Percentiles rank a stretch among this genome's conserved stretches.
Conservation (phyloP, 176 grass and related monocot species). For the Carex parvula region DNA sequence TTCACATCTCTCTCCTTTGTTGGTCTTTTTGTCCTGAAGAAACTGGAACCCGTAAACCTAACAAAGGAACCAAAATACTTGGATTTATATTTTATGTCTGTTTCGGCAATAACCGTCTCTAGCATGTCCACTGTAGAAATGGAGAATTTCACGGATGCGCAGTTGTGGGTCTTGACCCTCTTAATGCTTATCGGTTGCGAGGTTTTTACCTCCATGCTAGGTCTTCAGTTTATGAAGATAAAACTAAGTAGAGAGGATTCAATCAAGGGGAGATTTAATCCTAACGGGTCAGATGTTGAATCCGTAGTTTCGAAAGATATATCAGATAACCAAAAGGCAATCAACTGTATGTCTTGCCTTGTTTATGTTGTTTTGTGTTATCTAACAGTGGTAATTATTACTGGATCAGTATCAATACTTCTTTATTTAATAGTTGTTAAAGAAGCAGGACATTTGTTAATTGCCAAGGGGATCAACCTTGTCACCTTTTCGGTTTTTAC, state of each 20-base stretch:
- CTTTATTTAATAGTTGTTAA: constrained; percentile 48
- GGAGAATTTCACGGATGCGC: constrained; percentile 54
- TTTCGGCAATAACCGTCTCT: constrained; percentile 71
- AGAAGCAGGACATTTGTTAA: constrained; percentile 41
- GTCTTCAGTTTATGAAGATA: constrained; percentile 40
- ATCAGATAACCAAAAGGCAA: constrained; percentile 13
- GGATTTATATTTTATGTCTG: constrained; percentile 55
- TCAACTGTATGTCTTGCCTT: constrained; percentile 36
- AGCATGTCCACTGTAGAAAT: constrained; percentile 80
- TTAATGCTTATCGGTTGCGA: constrained; percentile 65
- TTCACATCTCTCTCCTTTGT: constrained; percentile 49
- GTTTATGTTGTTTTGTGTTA: constrained; percentile 41
- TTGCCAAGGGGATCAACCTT: constrained; percentile 39
- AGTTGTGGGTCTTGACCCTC: constrained; percentile 55
- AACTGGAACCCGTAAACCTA: constrained; percentile 32
- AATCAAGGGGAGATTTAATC: constrained; percentile 20
- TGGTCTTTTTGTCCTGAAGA: constrained; percentile 53
- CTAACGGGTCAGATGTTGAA: constrained; percentile 33
- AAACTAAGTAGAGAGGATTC: constrained; percentile 30
- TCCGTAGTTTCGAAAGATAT: constrained; percentile 8
- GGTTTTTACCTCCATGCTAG: constrained; percentile 65
- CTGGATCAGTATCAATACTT: constrained; percentile 41
- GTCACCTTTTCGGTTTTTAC: constrained; percentile 62
- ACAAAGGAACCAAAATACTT: constrained; percentile 21
- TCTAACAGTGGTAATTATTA: constrained; percentile 37